These are phyloP conservation scores for Aspergillus aculeatinus DNA, from an alignment of 2,329 filamentous ascomycete species.

Conservation along the genomic window DNA sequence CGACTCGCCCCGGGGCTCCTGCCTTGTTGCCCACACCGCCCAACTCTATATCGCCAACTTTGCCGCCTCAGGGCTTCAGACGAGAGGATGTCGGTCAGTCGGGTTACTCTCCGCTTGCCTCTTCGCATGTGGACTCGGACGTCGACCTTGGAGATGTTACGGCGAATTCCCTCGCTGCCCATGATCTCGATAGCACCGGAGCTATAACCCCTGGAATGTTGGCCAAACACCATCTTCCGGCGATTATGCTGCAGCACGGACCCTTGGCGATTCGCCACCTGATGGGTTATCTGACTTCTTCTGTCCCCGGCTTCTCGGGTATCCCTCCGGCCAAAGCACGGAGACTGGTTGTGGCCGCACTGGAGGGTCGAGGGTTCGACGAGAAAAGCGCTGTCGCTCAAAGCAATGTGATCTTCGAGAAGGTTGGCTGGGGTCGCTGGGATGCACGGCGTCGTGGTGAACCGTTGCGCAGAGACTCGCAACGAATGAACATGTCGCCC, in stretches of 20 bases:
- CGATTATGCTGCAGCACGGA: conserved; percentile 84
- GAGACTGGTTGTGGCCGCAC: conserved; percentile 83
- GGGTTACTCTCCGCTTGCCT: conserved; percentile 44
- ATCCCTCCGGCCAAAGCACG: conserved; percentile 88
- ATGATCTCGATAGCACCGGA: conserved; percentile 68
- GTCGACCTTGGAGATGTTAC: conserved; percentile 74
- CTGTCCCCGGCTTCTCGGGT: conserved; percentile 85
- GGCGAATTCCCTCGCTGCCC: conserved; percentile 45
- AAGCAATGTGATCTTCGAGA: conserved; percentile 70
- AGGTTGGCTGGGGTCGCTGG: conserved; percentile 97
- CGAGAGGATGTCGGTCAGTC: conserved; percentile 52
- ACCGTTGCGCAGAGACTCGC: conserved; percentile 35
- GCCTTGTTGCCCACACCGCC: conserved; percentile 78
- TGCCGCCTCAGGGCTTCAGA: conserved; percentile 78
- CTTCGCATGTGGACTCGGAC: conserved; percentile 72
- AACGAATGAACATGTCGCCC: conserved; percentile 43
- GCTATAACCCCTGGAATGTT: conserved; percentile 82
- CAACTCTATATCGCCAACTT: conserved; percentile 87
- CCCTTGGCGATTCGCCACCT: conserved; percentile 92
- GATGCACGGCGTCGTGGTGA: conserved; percentile 75
- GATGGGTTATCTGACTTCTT: conserved; percentile 90
- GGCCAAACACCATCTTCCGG: conserved; percentile 84
- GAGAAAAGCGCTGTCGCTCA: conserved; percentile 55
- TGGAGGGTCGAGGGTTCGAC: conserved; percentile 72
- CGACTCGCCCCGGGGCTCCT: conserved; percentile 34